These are phyloP conservation scores for Zymoseptoria ardabiliae DNA, from an alignment of 2,329 filamentous ascomycete genomes.

Conservation along the genomic window DNA sequence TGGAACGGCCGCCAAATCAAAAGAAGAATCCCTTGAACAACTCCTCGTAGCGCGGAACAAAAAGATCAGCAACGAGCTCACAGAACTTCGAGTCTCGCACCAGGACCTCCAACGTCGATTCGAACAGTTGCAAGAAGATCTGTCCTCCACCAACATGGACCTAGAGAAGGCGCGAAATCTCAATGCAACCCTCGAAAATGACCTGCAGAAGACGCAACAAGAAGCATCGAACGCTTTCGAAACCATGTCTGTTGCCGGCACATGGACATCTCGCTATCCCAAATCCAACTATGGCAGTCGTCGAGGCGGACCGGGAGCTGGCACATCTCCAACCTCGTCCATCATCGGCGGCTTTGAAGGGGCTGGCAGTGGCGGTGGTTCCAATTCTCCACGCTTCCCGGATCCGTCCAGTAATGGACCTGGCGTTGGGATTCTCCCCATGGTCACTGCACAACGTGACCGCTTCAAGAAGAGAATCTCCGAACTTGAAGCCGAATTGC, in stretches of 20 bases:
- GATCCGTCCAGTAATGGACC: constrained; percentile 62
- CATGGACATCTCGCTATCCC: constrained; percentile 73
- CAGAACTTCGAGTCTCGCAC: constrained; percentile 85
- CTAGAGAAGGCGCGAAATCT: constrained; percentile 77
- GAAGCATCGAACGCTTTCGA: constrained; percentile 78
- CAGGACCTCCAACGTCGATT: constrained; percentile 80
- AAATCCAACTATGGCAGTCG: constrained; percentile 53
- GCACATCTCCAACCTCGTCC: constrained; percentile 86
- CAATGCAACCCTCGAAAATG: constrained; percentile 84
- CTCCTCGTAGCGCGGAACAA: constrained; percentile 89
- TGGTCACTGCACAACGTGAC: constrained; percentile 96
- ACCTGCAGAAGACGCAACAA: constrained; percentile 79
- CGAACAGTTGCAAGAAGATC: constrained; percentile 72
- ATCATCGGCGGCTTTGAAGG: constrained; percentile 96
- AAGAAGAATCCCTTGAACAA: constrained; percentile 80
- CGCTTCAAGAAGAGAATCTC: constrained; percentile 95
- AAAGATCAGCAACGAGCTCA: constrained; percentile 89
- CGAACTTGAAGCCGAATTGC: constrained; percentile 83
- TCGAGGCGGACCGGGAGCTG: constrained; percentile 61
- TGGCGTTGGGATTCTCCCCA: constrained; percentile 70
- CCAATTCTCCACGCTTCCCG: constrained; percentile 40
- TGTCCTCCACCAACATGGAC: constrained; percentile 75
- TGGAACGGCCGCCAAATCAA: constrained; percentile 44
- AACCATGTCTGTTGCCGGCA: constrained; percentile 86
- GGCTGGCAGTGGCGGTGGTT: constrained; percentile 21